Evolutionary conservation across 2,329 filamentous ascomycete species (phyloP).

Genomic region (Penicillium frequentans): DNA sequence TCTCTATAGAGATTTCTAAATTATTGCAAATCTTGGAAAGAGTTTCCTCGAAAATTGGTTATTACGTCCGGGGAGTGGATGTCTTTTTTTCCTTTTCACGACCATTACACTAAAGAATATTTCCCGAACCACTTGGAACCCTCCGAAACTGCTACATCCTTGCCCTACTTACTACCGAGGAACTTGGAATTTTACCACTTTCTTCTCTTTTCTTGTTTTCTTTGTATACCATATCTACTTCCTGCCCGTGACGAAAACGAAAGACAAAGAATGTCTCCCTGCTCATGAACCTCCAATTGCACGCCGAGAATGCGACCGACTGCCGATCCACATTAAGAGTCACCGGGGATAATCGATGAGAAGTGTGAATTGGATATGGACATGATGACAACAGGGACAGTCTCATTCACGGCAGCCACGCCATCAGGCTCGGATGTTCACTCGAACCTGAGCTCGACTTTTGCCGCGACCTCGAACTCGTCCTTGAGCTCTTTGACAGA

Average conservation of each 20-base stretch:
- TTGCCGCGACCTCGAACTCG: constrained; percentile 36
- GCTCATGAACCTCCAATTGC: constrained; percentile 20
- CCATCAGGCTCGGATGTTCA: constrained; percentile 35
- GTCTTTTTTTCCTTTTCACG: constrained; percentile 7
- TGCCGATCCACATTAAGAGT: constrained; percentile 15
- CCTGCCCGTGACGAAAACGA: not conserved
- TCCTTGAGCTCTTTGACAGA: constrained; percentile 38
- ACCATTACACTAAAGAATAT: constrained; percentile 20
- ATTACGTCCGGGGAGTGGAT: not conserved
- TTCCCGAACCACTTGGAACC: constrained; percentile 21
- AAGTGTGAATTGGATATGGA: constrained; percentile 27
- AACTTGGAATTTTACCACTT: not conserved
- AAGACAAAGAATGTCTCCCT: constrained; percentile 14
- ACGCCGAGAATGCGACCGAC: constrained; percentile 30
- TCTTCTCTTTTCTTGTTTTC: constrained; percentile 1
- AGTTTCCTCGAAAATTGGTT: not conserved
- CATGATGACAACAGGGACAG: constrained; percentile 31
- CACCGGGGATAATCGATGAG: constrained; percentile 19
- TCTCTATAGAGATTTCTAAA: constrained; percentile 1
- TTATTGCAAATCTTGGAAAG: not conserved
- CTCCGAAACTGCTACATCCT: constrained; percentile 4
- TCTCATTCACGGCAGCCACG: constrained; percentile 25
- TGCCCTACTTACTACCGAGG: not conserved
- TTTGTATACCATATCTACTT: not conserved
- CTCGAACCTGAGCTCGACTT: constrained; percentile 34